These are phyloP conservation scores for Colletotrichum lini DNA, from an alignment of 2,329 filamentous ascomycete genomes.

Conservation along the genomic window DNA sequence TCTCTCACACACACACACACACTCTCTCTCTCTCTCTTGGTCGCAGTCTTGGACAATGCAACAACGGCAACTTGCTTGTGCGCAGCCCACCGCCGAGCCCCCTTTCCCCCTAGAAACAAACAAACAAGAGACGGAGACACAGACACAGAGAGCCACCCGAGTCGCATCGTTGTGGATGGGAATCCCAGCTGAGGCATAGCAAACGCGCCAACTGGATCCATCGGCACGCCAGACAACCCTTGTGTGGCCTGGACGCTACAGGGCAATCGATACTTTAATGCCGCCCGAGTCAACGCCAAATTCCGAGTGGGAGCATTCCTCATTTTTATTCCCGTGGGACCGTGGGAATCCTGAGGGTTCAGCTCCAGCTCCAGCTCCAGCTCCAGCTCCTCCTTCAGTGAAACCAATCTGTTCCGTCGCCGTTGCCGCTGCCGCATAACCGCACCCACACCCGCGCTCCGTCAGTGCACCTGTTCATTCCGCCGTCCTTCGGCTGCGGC, in stretches of 20 bases:
- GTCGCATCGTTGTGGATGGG: no score
- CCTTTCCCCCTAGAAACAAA: no score
- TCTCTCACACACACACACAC: no score
- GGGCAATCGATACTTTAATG: conserved; percentile 24
- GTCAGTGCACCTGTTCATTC: neutral
- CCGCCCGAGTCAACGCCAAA: conserved; percentile 13
- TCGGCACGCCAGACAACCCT: conserved; percentile 32
- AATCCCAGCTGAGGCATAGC: conserved; percentile 14
- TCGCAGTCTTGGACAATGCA: neutral
- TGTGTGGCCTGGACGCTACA: neutral
- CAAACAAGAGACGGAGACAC: neutral
- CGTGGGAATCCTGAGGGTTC: no score
- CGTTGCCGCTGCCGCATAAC: conserved; percentile 28
- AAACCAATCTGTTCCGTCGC: conserved; percentile 9
- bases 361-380: no score
- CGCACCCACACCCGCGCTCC: conserved; percentile 4
- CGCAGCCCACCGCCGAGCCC: neutral
- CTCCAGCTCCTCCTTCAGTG: neutral
- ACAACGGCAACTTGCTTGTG: neutral
- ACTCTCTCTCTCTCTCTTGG: neutral
- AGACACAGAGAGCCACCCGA: no score
- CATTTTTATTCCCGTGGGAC: conserved; percentile 25
- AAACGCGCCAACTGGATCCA: conserved; percentile 37
- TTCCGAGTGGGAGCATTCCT: neutral
- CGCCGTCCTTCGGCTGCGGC: neutral